Conservation (phyloP, 2,329 filamentous ascomycete genomes). For the Scopulariopsis brevicaulis region DNA sequence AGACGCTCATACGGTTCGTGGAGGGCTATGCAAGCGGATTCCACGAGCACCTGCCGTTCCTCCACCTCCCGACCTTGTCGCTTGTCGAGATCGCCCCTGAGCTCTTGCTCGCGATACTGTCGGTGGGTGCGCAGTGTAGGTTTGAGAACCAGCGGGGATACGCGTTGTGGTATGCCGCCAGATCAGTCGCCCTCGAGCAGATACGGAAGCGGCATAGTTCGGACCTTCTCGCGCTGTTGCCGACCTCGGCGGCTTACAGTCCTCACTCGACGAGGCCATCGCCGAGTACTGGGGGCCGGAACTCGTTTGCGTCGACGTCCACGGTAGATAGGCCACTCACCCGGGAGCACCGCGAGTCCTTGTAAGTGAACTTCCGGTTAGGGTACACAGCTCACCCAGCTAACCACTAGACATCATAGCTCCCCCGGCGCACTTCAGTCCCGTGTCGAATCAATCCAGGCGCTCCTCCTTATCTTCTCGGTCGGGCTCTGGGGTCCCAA, state of each 20-base stretch:
- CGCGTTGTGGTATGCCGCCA: slow-evolving; percentile 50
- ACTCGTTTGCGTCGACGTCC: slow-evolving; percentile 44
- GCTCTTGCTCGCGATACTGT: slow-evolving; percentile 54
- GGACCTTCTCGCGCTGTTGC: slow-evolving; percentile 43
- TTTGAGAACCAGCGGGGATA: slow-evolving; percentile 49
- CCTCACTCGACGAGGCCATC: slow-evolving; percentile 49
- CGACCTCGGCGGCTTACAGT: slow-evolving; percentile 46
- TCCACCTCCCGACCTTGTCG: slow-evolving; percentile 56
- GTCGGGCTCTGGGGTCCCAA: slow-evolving; percentile 51
- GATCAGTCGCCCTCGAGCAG: slow-evolving; percentile 45
- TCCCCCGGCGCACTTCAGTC: slow-evolving; percentile 48
- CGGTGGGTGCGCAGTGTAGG: slow-evolving; percentile 56
- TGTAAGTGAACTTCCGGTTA: slow-evolving; percentile 28
- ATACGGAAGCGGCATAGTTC: slow-evolving; percentile 44
- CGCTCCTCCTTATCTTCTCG: slow-evolving; percentile 47
- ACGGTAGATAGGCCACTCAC: slow-evolving; percentile 40
- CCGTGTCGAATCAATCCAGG: slow-evolving; percentile 53
- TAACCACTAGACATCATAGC: slow-evolving; percentile 16
- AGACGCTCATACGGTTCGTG: slow-evolving; percentile 57
- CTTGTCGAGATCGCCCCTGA: slow-evolving; percentile 56
- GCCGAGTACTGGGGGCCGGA: slow-evolving; percentile 32
- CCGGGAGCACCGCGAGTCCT: slow-evolving; percentile 47
- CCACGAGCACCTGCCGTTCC: slow-evolving; percentile 42
- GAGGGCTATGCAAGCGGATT: slow-evolving; percentile 62
- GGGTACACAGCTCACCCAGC: neutral